phyloP scores from a whole-genome alignment of 75 land plant species.

The Selaginella moellendorffii region DNA sequence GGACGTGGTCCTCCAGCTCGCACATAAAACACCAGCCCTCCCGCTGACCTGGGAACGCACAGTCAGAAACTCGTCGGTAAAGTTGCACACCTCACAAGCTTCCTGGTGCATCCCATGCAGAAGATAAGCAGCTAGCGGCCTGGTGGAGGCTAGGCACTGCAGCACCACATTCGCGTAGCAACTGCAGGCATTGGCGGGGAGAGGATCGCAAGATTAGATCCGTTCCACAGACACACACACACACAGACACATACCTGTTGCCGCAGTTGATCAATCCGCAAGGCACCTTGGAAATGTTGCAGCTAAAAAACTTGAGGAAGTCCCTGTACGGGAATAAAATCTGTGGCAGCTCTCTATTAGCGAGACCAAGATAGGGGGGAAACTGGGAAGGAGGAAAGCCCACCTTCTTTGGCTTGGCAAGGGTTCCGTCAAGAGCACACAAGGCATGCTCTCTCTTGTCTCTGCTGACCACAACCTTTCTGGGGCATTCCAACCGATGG shows the following conservation, averaged over 20 bases:
- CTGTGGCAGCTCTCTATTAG: background rate
- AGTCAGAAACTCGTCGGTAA: background rate
- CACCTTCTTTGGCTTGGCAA: slow-evolving; percentile 6
- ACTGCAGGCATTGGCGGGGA: slow-evolving; percentile 1
- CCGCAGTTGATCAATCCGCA: slow-evolving; percentile 4
- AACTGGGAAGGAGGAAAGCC: background rate
- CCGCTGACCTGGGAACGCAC: background rate
- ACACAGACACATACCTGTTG: slow-evolving; percentile 5
- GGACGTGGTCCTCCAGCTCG: background rate
- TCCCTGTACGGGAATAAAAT: background rate
- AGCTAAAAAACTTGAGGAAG: slow-evolving; percentile 3
- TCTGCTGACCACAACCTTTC: background rate
- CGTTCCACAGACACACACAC: slow-evolving; percentile 3
- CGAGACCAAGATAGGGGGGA: background rate
- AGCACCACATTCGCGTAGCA: slow-evolving; percentile 8
- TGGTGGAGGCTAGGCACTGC: slow-evolving; percentile 2
- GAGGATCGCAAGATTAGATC: no score
- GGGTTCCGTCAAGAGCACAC: background rate
- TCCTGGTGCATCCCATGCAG: background rate
- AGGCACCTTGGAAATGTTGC: background rate
- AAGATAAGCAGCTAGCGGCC: slow-evolving; percentile 4
- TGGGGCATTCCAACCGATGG: slow-evolving; percentile 1
- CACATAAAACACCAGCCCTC: slow-evolving; percentile 1
- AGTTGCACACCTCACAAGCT: background rate
- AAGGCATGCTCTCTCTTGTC: background rate